phyloP scores from a whole-genome alignment of 352 stramenopile genomes.

The Phytophthora nicotianae region DNA sequence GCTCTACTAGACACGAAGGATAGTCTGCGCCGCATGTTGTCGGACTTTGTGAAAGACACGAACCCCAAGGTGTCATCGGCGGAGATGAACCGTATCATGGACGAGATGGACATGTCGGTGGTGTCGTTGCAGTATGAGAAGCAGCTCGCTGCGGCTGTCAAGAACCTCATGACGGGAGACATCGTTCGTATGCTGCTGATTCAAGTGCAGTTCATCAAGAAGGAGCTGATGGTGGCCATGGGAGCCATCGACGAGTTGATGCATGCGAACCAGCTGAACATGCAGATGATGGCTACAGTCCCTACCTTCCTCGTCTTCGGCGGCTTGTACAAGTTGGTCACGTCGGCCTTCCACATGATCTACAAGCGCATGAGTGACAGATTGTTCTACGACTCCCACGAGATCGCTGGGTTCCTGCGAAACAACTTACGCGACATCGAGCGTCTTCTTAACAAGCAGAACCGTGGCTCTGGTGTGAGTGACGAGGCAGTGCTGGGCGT shows the following conservation, averaged over 20 bases:
- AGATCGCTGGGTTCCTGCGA: slow-evolving; percentile 77
- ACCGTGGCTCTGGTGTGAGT: slow-evolving; percentile 28
- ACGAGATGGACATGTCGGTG: slow-evolving; percentile 77
- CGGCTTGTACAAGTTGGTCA: slow-evolving; percentile 68
- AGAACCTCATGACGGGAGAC: slow-evolving; percentile 83
- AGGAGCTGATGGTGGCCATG: slow-evolving; percentile 89
- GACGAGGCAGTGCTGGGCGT: slow-evolving; percentile 54
- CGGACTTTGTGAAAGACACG: slow-evolving; percentile 79
- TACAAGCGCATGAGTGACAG: slow-evolving; percentile 82
- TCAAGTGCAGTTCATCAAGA: slow-evolving; percentile 91
- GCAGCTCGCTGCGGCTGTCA: slow-evolving; percentile 61
- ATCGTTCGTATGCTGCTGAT: slow-evolving; percentile 90
- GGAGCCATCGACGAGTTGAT: slow-evolving; percentile 88
- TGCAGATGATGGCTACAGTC: slow-evolving; percentile 87
- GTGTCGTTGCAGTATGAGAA: slow-evolving; percentile 80
- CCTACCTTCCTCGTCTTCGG: slow-evolving; percentile 83
- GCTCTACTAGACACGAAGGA: slow-evolving; percentile 79
- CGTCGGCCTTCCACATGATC: slow-evolving; percentile 65
- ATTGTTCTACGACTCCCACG: slow-evolving; percentile 76
- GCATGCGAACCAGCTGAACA: slow-evolving; percentile 87
- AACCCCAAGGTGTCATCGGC: slow-evolving; percentile 49
- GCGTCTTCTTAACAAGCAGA: slow-evolving; percentile 85
- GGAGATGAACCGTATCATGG: slow-evolving; percentile 59
- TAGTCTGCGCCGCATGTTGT: slow-evolving; percentile 83
- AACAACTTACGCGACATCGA: slow-evolving; percentile 87